Percentiles rank a stretch among this genome's conserved stretches.
phyloP scores from a whole-genome alignment of 176 grass and related monocot species.

The Eragrostis curvula region DNA sequence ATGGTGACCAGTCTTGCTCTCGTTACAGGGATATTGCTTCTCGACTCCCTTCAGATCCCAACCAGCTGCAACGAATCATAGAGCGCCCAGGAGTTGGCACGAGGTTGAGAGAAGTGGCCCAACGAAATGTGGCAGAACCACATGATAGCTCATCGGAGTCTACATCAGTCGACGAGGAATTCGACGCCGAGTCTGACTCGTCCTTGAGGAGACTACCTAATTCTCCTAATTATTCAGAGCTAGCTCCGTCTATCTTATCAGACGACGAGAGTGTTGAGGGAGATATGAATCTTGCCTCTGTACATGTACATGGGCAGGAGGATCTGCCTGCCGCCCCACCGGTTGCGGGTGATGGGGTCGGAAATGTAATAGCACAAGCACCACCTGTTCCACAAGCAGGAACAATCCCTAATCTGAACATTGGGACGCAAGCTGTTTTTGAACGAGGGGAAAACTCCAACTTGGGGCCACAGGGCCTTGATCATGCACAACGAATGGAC shows the following conservation, averaged over 20 bases:
- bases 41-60: not conserved
- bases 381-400: not conserved
- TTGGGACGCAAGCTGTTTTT: rapidly evolving
- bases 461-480: not conserved
- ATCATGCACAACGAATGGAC: not conserved
- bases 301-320: not conserved
- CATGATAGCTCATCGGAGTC: not conserved
- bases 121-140: not conserved
- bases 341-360: too few relatives aligned
- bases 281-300: not conserved
- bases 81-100: not conserved
- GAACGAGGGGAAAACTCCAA: not conserved
- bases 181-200: not conserved
- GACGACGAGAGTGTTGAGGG: not conserved
- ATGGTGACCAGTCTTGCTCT: not conserved
- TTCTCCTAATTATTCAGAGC: not conserved
- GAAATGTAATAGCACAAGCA: not conserved
- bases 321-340: not conserved
- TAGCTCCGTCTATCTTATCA: not conserved
- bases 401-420: too few relatives aligned
- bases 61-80: not conserved
- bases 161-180: not conserved
- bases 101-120: not conserved
- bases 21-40: not conserved
- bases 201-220: not conserved